Conservation (phyloP, 2,329 filamentous ascomycete species). For the Stagonosporopsis vannaccii region DNA sequence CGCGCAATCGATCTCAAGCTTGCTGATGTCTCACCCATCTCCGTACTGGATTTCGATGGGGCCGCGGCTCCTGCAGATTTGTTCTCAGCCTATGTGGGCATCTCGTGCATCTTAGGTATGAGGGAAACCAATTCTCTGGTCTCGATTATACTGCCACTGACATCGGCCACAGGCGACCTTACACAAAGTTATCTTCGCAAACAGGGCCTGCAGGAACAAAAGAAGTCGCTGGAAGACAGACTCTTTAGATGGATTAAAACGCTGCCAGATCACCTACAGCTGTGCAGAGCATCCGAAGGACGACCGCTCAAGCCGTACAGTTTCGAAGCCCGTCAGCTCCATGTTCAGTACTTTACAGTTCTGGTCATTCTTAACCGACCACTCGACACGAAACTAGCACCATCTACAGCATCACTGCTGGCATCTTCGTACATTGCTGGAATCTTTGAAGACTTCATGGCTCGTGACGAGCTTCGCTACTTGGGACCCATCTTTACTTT, state of each 20-base stretch:
- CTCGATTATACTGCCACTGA: neutral
- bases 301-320: constrained; percentile 37
- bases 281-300: constrained; percentile 31
- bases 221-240: constrained; percentile 47
- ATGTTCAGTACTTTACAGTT: constrained; percentile 50
- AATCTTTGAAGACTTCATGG: constrained; percentile 54
- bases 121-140: neutral
- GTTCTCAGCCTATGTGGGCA: constrained; percentile 51
- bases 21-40: constrained; percentile 50
- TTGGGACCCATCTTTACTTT: constrained; percentile 53
- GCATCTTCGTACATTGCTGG: constrained; percentile 53
- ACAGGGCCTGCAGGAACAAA: constrained; percentile 41
- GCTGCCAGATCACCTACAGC: constrained; percentile 41
- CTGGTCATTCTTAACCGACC: constrained; percentile 52
- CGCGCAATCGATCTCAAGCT: constrained; percentile 51
- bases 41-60: constrained; percentile 47
- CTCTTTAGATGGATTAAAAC: constrained; percentile 53
- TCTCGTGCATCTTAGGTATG: constrained; percentile 48
- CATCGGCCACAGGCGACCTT: constrained; percentile 40
- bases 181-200: constrained; percentile 51
- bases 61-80: constrained; percentile 40
- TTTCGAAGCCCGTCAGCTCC: constrained; percentile 50
- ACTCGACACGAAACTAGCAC: constrained; percentile 37
- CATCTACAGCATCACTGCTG: constrained; percentile 49
- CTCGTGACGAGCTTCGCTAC: constrained; percentile 51